Evolutionary conservation across 2,329 filamentous ascomycete genomes (phyloP), one percentile per base, ranked within the genome.

Genomic region (Alternaria panax): DNA sequence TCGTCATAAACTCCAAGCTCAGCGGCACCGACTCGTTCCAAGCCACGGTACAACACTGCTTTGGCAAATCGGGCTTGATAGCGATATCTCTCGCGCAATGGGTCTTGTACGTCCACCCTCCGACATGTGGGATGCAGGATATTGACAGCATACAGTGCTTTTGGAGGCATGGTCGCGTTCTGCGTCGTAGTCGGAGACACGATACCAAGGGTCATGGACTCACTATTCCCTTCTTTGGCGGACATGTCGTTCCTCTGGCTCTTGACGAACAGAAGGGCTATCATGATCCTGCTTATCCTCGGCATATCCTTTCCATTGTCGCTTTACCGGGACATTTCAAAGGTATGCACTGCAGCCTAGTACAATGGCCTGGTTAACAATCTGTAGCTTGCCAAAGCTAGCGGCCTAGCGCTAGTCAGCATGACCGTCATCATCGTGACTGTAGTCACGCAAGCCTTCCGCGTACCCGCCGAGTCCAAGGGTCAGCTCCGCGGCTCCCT

Each of bases 91-190:
- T 98, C 62, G 95, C 95, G 50, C 95, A 99, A 82, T 99, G 94
- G 94, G 90, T 92, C 27, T 99, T 99, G 82, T 84, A 77, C 65
- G 82, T 75, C 38, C 12, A 48, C 34, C 14, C 2, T 18, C 16
- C 7, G 14, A 6, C 7, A 14, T n/a, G 3, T 7, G 8, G 8
- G 34, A n/a, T 27, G 4, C 51, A 24, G 27, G 30, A 58, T 59
- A 53, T 70, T 78, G 62, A 78, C 66, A 30, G 18, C 34, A 14
- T 25, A 38, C 62, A 84, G 82, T 84, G 95, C 95, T 3, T 99
- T 98, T 82, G 95, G 95, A 57, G 95, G 95, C 65, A 99, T 99
- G 95, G 88, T 99, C 56, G 95, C 95, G 14, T 99, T 98, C 78
- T 95, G 93, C 67, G 93, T 99, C 72, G 97, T 99, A 72, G 91